Conservation (phyloP, 495 filamentous ascomycete genomes). For the Aspergillus egyptiacus region DNA sequence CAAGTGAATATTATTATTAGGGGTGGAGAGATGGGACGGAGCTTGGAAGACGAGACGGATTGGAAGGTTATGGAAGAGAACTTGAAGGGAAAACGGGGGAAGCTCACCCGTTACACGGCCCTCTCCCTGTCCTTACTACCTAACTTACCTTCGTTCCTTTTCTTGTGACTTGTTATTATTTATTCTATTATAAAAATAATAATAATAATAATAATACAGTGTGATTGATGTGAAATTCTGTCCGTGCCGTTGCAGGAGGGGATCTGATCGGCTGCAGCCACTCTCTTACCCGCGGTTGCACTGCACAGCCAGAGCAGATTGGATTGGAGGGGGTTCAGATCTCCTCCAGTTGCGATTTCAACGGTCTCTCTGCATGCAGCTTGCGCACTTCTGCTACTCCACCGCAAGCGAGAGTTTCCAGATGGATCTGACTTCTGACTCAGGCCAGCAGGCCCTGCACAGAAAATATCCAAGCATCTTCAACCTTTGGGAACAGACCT, state of each 20-base stretch:
- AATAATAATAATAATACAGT: no score
- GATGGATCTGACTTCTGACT: conserved; percentile 4
- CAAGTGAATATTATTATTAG: background rate
- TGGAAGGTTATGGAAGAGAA: conserved; percentile 27
- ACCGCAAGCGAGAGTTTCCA: no score
- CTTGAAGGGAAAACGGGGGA: conserved; percentile 25
- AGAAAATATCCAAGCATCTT: no score
- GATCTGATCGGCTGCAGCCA: conserved; percentile 15
- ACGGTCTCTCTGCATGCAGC: conserved; percentile 12
- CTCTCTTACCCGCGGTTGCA: conserved; percentile 7
- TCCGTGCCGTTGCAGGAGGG: conserved; percentile 1
- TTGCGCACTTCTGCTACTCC: no score
- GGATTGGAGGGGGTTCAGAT: conserved; percentile 21
- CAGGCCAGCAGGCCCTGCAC: background rate
- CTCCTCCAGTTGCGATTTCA: conserved; percentile 17
- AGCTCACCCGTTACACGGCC: no score
- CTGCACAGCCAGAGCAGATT: conserved; percentile 7
- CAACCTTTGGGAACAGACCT: no score
- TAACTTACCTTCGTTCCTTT: no score
- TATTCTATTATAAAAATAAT: no score
- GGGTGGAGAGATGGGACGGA: background rate
- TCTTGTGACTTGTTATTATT: no score
- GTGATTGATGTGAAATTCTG: no score
- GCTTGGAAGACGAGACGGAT: background rate
- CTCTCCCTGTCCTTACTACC: no score